These are phyloP conservation scores for Drechslerella dactyloides DNA, from an alignment of 2,329 filamentous ascomycete genomes.

Conservation along the genomic window DNA sequence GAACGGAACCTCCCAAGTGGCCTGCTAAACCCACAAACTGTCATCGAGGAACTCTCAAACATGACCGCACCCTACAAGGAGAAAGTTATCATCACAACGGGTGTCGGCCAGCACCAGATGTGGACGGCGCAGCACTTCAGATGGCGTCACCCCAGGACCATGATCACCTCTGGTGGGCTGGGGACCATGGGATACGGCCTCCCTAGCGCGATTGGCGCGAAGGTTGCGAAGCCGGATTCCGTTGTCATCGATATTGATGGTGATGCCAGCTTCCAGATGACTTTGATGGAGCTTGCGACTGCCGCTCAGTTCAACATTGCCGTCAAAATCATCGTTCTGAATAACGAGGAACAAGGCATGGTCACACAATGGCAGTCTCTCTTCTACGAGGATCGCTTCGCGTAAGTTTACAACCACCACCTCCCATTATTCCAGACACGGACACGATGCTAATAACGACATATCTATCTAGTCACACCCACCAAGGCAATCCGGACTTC, in stretches of 20 bases:
- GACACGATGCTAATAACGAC: constrained; percentile 58
- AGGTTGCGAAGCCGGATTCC: constrained; percentile 80
- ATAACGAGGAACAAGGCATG: constrained; percentile 99
- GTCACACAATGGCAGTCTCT: constrained; percentile 98
- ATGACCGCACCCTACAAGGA: constrained; percentile 81
- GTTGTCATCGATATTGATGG: constrained; percentile 96
- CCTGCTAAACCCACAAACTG: constrained; percentile 89
- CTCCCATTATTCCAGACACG: neutral
- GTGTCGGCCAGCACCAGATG: constrained; percentile 98
- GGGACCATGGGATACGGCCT: constrained; percentile 96
- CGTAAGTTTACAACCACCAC: constrained; percentile 55
- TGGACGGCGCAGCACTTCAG: constrained; percentile 97
- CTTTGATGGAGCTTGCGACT: constrained; percentile 89
- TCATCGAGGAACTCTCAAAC: constrained; percentile 88
- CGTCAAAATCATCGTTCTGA: constrained; percentile 90
- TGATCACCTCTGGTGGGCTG: constrained; percentile 95
- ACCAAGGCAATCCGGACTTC: constrained; percentile 95
- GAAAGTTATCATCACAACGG: constrained; percentile 85
- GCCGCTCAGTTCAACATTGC: constrained; percentile 95
- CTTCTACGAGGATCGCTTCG: constrained; percentile 91
- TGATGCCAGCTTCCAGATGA: constrained; percentile 99
- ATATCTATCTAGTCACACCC: constrained; percentile 70
- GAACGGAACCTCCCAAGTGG: constrained; percentile 77
- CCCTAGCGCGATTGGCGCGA: constrained; percentile 91
- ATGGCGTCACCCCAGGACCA: constrained; percentile 87